Base-by-base conservation (phyloP, 331 rosid genomes). In the Acacia pycnantha region DNA sequence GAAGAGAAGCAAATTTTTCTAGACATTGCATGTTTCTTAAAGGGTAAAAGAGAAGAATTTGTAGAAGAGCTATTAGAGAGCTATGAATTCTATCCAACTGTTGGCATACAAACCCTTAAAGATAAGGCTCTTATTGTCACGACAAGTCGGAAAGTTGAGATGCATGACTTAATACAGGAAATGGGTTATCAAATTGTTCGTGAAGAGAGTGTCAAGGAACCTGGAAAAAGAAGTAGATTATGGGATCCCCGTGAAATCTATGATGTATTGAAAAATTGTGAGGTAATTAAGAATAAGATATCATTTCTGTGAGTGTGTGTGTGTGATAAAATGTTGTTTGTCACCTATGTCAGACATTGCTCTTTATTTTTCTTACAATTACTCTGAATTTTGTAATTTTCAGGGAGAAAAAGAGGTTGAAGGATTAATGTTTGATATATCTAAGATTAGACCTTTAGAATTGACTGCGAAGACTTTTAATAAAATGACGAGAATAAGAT, bases 81-180 rank as follows among this genome's bases (percentile, higher is more conserved):
- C 40, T 35, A 35, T 35, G 40, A 0, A 4, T 35, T 35, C 40
- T 35, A 35, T 5, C 7, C 14, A 24, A 18, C 22, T 70, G 7
- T 3, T 44, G 58, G 76, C 14, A 22, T 44, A 2, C 18, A 18
- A 12, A 44, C 37, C 0, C 76, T 70, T 12, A 8, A 13, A 22
- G 76, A 70, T 18, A 70, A 46, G 22, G 56, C 76, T 70, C 76
- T 70, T 22, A 24, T 44, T 44, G n/a, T 6, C 2, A 29, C 5
- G 3, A 3, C 2, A 0, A 0, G 5, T 0, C 0, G 7, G 11
- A 7, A 0, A 11, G 29, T 70, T 0, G 6, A 7, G 16, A 70
- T 70, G 58, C 76, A 70, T 44, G 76, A 70, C 6, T 44, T 70
- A 15, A 14, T 70, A 22, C n/a, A 43, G 7, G 58, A 70, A 44